phyloP scores from a whole-genome alignment of 768 basidiomycete species.

The Boletus sp. region DNA sequence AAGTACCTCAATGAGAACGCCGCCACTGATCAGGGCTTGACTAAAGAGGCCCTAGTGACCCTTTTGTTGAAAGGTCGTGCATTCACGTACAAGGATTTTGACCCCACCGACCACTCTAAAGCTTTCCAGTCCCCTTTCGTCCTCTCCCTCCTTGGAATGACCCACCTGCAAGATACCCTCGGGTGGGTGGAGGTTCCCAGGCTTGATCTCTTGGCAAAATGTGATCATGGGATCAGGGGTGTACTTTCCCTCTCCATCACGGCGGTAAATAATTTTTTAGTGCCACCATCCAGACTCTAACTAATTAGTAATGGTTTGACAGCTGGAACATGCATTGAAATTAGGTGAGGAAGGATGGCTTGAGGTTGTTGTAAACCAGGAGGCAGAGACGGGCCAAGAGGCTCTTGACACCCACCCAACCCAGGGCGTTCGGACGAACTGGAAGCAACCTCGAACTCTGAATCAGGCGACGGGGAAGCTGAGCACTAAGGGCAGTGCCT shows the following conservation, averaged over 20 bases:
- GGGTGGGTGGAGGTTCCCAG: background rate
- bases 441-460: background rate
- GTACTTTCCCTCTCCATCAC: background rate
- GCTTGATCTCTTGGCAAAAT: background rate
- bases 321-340: background rate
- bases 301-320: background rate
- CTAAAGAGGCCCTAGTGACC: background rate
- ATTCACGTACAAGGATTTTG: background rate
- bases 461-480: background rate
- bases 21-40: background rate
- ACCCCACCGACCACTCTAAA: background rate
- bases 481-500: background rate
- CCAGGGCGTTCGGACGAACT: background rate
- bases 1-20: background rate
- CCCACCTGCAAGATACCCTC: background rate
- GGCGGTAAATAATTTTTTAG: background rate
- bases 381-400: background rate
- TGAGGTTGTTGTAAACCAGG: background rate
- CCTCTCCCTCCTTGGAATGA: background rate
- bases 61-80: background rate
- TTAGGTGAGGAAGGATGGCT: background rate
- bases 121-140: background rate
- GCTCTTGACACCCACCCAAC: background rate
- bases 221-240: background rate
- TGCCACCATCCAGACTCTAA: too few relatives aligned